Conservation (phyloP, 139 green algal genomes). For the Chlamydomonas sphaeroides region DNA sequence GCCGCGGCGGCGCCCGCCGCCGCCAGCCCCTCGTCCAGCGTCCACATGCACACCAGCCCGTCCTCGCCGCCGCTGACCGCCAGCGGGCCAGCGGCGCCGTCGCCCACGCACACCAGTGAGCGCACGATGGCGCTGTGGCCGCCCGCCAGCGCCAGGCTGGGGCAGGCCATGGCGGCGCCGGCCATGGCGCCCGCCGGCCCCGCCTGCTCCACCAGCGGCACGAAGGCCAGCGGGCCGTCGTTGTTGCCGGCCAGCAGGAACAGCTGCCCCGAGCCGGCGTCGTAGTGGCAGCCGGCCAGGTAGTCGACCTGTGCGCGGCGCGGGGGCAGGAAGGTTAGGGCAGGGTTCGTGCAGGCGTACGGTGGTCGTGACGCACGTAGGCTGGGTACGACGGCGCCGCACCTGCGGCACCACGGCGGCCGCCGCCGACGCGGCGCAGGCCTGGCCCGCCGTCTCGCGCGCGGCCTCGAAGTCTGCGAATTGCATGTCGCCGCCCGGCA, state of each 20-base stretch:
- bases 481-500: slow-evolving; percentile 48
- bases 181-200: slow-evolving; percentile 1
- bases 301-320: slow-evolving; percentile 84
- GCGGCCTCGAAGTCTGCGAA: slow-evolving; percentile 66
- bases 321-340: too few relatives aligned
- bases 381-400: too few relatives aligned
- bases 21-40: not conserved
- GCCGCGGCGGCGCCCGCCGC: not conserved
- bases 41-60: slow-evolving; percentile 64
- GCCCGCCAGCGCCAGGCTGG: slow-evolving; percentile 60
- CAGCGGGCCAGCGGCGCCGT: slow-evolving; percentile 11
- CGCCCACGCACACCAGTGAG: slow-evolving; percentile 63
- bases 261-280: slow-evolving; percentile 51
- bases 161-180: slow-evolving; percentile 47
- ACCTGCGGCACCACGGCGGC: slow-evolving; percentile 7
- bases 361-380: not conserved
- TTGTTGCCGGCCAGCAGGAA: slow-evolving; percentile 70
- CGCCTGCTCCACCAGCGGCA: slow-evolving; percentile 63
- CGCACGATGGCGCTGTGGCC: slow-evolving; percentile 71
- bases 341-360: too few relatives aligned
- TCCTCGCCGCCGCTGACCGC: slow-evolving; percentile 75
- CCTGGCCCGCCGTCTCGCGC: slow-evolving; percentile 19
- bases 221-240: slow-evolving; percentile 64
- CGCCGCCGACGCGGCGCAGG: slow-evolving; percentile 39
- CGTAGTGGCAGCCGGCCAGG: slow-evolving; percentile 73